Conservation (phyloP, 129 eudicot genomes). For the Cynara cardunculus region DNA sequence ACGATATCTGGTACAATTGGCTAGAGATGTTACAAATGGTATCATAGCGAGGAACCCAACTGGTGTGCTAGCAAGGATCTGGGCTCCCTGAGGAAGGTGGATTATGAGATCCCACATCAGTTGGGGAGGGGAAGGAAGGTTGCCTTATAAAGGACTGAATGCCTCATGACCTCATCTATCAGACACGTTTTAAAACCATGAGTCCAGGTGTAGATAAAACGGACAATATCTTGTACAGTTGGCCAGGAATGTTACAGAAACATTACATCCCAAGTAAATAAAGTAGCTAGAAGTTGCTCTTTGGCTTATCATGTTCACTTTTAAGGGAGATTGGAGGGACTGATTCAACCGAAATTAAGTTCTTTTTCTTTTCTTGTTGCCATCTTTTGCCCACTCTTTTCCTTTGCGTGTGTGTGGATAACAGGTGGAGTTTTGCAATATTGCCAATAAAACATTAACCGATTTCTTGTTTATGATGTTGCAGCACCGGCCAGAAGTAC, state of each 20-base stretch:
- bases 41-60: no score
- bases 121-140: neutral
- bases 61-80: no score
- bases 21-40: no score
- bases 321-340: neutral
- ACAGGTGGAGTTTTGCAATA: neutral
- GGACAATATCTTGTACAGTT: neutral
- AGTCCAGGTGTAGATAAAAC: neutral
- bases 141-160: neutral
- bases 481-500: constrained; percentile 96
- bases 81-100: neutral
- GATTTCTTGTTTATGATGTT: constrained; percentile 1
- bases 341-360: neutral
- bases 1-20: no score
- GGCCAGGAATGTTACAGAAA: neutral
- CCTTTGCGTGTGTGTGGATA: neutral
- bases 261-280: no score
- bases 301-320: no score
- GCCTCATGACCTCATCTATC: neutral
- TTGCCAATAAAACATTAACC: neutral
- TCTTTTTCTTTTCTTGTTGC: neutral
- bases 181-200: neutral
- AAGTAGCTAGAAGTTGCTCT: no score
- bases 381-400: neutral
- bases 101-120: neutral